These are phyloP conservation scores for Zizania latifolia DNA, from an alignment of 176 grass and related monocot species.

Conservation along the genomic window DNA sequence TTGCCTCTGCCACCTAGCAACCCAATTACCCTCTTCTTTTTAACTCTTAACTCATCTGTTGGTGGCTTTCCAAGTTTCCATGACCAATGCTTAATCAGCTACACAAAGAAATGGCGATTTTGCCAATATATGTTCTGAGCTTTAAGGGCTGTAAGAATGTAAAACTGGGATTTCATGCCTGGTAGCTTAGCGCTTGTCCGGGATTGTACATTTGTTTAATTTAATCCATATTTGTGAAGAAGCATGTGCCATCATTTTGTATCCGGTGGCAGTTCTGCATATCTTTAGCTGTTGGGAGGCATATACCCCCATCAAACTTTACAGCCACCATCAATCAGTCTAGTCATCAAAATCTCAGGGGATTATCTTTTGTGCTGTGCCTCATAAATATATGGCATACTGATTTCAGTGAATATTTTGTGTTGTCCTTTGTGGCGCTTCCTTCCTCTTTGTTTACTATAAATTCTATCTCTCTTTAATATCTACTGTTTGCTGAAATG, in stretches of 20 bases:
- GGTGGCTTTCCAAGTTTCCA: background rate
- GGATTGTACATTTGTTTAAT: background rate
- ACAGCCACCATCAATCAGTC: background rate
- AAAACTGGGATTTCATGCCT: background rate
- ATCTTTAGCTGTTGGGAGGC: background rate
- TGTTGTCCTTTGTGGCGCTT: background rate
- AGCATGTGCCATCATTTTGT: constrained; percentile 1
- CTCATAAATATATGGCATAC: background rate
- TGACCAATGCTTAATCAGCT: background rate
- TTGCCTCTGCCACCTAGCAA: background rate
- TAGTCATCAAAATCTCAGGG: background rate
- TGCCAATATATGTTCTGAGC: background rate
- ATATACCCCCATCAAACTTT: constrained; percentile 11
- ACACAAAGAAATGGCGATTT: background rate
- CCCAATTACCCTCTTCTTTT: background rate
- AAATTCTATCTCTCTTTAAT: background rate
- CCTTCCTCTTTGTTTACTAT: background rate
- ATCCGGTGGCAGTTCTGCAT: background rate
- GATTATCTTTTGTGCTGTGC: constrained; percentile 12
- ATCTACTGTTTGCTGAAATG: background rate
- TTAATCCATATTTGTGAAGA: background rate
- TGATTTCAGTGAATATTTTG: constrained; percentile 11
- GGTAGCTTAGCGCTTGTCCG: background rate
- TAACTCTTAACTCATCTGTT: background rate
- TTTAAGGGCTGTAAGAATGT: background rate